phyloP scores from a whole-genome alignment of 169 alveolate genomes.

The Cryptosporidium bovis region DNA sequence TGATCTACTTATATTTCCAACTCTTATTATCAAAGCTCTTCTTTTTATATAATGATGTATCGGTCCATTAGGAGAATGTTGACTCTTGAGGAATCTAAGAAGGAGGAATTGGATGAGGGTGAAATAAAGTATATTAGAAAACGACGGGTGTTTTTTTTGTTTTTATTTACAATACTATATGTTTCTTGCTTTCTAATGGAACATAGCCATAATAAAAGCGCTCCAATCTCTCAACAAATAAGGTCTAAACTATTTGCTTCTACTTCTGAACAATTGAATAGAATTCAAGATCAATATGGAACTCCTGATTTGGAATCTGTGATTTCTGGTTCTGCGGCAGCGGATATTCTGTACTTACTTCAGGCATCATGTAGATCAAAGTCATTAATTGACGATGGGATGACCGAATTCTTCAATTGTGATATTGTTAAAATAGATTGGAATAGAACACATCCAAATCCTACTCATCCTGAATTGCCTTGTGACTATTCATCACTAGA shows the following conservation, averaged over 20 bases:
- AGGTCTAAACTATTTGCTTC: constrained; percentile 67
- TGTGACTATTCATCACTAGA: constrained; percentile 67
- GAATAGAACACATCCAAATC: constrained; percentile 70
- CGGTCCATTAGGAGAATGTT: constrained; percentile 68
- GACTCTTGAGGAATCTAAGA: constrained; percentile 51
- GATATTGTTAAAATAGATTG: constrained; percentile 72
- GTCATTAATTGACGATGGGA: constrained; percentile 71
- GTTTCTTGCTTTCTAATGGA: constrained; percentile 66
- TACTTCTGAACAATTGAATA: constrained; percentile 58
- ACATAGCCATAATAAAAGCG: constrained; percentile 69
- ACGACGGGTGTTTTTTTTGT: constrained; percentile 30
- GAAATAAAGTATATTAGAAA: constrained; percentile 36
- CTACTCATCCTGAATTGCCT: constrained; percentile 73
- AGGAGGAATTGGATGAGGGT: constrained; percentile 29
- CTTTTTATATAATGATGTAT: constrained; percentile 10
- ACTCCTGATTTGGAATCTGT: constrained; percentile 58
- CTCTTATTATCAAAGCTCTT: no score
- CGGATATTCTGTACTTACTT: constrained; percentile 55
- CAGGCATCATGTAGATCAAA: constrained; percentile 73
- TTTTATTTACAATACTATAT: constrained; percentile 65
- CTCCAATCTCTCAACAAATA: constrained; percentile 63
- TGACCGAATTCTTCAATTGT: constrained; percentile 70
- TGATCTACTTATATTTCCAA: no score
- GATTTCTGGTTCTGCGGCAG: constrained; percentile 62
- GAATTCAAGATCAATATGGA: constrained; percentile 66